Conservation (phyloP, 345 rosid genomes). For the Aquilaria malaccensis region DNA sequence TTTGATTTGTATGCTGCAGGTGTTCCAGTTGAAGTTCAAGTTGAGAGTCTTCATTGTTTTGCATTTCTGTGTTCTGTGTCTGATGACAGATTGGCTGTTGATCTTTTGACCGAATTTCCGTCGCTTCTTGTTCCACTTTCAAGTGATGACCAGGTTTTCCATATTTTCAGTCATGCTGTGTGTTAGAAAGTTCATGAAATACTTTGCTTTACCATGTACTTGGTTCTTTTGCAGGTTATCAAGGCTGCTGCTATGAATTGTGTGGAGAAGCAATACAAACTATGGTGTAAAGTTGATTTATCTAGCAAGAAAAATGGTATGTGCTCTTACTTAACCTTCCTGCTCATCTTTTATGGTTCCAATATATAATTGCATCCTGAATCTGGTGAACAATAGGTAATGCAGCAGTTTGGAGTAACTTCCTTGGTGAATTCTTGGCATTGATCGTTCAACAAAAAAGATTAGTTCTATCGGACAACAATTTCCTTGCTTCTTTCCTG, state of each 20-base stretch:
- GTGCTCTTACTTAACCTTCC: constrained; percentile 8
- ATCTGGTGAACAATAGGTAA: constrained; percentile 47
- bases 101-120: constrained; percentile 64
- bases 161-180: not conserved
- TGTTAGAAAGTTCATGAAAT: not conserved
- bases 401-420: constrained; percentile 53
- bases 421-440: constrained; percentile 61
- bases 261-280: constrained; percentile 48
- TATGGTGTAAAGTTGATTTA: constrained; percentile 46
- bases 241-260: constrained; percentile 75
- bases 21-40: constrained; percentile 44
- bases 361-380: constrained; percentile 6
- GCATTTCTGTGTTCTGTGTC: constrained; percentile 53
- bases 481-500: constrained; percentile 71
- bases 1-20: constrained; percentile 37
- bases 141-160: constrained; percentile 60
- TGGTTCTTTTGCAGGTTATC: constrained; percentile 41
- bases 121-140: constrained; percentile 69
- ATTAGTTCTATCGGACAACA: constrained; percentile 66
- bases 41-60: constrained; percentile 73
- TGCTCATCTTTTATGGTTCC: not conserved
- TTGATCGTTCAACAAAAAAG: constrained; percentile 72
- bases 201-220: not conserved
- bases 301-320: constrained; percentile 93
- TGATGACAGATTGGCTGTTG: constrained; percentile 40